Conservation (phyloP, 176 grass and related monocot genomes). For the Alloteropsis semialata region DNA sequence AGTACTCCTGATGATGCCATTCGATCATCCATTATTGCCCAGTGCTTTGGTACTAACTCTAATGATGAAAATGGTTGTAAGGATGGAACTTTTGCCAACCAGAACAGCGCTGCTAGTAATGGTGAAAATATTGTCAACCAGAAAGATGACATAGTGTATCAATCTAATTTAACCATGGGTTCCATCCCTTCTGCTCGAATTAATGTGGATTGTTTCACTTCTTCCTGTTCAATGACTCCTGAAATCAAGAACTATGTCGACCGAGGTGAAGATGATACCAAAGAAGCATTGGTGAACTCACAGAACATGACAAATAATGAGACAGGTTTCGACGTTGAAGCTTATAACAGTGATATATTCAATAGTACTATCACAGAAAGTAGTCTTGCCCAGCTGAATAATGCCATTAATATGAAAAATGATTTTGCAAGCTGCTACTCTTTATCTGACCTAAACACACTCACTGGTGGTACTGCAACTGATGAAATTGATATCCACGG, state of each 20-base stretch:
- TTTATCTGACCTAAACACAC: constrained; percentile 48
- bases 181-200: constrained; percentile 43
- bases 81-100: constrained; percentile 37
- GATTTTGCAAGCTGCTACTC: constrained; percentile 59
- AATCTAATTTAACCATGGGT: constrained; percentile 45
- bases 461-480: constrained; percentile 47
- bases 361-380: constrained; percentile 49
- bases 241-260: constrained; percentile 50
- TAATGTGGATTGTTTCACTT: constrained; percentile 47
- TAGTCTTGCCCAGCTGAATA: constrained; percentile 57
- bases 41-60: constrained; percentile 48
- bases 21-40: constrained; percentile 36
- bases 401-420: constrained; percentile 52
- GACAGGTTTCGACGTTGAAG: constrained; percentile 44
- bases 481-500: constrained; percentile 48
- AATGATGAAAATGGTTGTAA: constrained; percentile 39
- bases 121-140: constrained; percentile 32
- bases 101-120: constrained; percentile 24
- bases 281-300: constrained; percentile 33
- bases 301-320: constrained; percentile 40
- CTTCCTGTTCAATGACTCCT: constrained; percentile 43
- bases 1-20: constrained; percentile 34
- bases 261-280: constrained; percentile 28
- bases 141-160: constrained; percentile 33
- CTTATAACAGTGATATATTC: constrained; percentile 58